Evolutionary conservation across 1,139 yeast species (phyloP).

Genomic region (Wickerhamomyces sp.): DNA sequence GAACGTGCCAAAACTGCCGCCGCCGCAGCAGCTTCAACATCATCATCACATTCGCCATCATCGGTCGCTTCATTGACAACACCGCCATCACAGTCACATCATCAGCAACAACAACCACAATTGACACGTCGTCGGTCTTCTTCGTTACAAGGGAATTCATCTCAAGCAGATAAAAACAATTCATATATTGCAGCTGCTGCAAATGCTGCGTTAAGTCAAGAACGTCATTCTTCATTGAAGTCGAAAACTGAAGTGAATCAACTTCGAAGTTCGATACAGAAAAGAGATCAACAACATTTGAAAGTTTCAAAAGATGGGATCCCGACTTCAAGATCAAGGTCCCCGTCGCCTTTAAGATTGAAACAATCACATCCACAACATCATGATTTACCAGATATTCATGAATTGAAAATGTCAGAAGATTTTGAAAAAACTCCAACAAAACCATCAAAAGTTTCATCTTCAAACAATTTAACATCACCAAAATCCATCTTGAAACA

Average conservation of each 20-base stretch:
- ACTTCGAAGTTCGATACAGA: constrained; percentile 1
- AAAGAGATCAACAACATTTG: constrained; percentile 3
- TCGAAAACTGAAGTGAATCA: constrained; percentile 8
- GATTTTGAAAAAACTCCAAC: no score
- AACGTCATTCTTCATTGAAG: constrained; percentile 19
- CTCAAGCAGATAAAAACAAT: constrained; percentile 3
- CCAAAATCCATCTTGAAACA: constrained; percentile 1
- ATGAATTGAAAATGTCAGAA: constrained; percentile 4
- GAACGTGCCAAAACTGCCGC: constrained; percentile 13
- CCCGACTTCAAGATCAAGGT: constrained; percentile 4
- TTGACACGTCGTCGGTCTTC: constrained; percentile 16
- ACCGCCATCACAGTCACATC: background rate
- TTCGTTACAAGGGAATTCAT: constrained; percentile 15
- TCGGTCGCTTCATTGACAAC: constrained; percentile 1
- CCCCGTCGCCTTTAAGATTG: constrained; percentile 8
- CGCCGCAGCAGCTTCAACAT: constrained; percentile 3
- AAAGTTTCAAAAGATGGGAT: background rate
- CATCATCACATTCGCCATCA: background rate
- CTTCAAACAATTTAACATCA: background rate
- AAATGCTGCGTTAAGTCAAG: constrained; percentile 14
- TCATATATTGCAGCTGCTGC: constrained; percentile 17
- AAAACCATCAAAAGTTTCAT: no score
- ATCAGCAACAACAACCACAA: constrained; percentile 3
- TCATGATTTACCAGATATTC: constrained; percentile 6
- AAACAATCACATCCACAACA: background rate